These are phyloP conservation scores for Agaricales sp. DNA, from an alignment of 1,284 basidiomycete genomes.

Conservation along the genomic window DNA sequence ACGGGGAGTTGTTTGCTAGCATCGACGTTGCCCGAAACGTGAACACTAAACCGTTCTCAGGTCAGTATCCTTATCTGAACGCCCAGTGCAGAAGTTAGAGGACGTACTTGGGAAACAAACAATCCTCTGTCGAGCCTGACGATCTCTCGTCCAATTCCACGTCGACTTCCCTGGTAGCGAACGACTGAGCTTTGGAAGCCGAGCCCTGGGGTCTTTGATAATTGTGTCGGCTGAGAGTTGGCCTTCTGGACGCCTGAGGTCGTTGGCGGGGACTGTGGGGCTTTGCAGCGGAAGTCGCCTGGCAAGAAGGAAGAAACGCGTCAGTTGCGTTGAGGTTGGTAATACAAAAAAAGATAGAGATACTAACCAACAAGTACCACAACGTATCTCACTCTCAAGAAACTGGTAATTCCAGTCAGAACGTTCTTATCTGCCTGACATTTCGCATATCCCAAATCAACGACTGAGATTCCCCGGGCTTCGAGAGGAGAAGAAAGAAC, in stretches of 20 bases:
- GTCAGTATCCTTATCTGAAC: not conserved
- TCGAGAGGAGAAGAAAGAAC: too few relatives aligned
- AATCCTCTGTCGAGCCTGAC: not conserved
- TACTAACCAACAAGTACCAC: conserved; percentile 1
- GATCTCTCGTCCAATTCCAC: not conserved
- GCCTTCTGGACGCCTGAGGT: not conserved
- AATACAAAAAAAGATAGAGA: not conserved
- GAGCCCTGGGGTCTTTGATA: not conserved
- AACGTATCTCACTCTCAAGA: conserved; percentile 7
- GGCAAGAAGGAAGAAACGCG: not conserved
- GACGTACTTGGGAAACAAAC: not conserved
- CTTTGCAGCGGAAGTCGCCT: not conserved
- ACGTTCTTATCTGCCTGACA: conserved; percentile 5
- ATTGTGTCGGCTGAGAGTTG: not conserved
- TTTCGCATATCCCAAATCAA: conserved; percentile 7
- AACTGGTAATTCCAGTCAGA: not conserved
- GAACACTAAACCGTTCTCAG: not conserved
- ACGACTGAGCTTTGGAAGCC: not conserved
- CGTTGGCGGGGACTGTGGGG: not conserved
- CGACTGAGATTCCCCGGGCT: not conserved
- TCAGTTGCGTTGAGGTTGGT: not conserved
- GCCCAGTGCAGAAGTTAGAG: not conserved
- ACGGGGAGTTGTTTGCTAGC: not conserved
- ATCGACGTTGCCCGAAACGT: not conserved
- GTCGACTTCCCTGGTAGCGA: not conserved